Evolutionary conservation across 345 rosid genomes (phyloP), one percentile per base, ranked within the genome.

Genomic region (Citropsis articulata): DNA sequence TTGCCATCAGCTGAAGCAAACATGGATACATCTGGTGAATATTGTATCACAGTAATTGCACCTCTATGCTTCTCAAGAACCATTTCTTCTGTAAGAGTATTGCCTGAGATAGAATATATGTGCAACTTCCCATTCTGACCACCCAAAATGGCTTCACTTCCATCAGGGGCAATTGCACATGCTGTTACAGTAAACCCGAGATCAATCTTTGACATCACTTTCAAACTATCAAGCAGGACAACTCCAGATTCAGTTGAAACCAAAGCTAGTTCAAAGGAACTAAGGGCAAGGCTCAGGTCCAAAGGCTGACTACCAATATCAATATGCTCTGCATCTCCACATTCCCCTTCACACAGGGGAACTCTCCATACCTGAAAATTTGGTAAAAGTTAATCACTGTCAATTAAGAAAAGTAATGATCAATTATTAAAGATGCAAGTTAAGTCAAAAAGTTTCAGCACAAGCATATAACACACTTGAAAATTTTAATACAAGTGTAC

Each of bases 91-190:
- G 79, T 81, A 45, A 92, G 84, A 21, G 79, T 84, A 79, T 88
- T 88, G 65, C 83, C 91, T 22, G 83, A 76, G 77, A 89, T 66
- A 60, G 92, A 89, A 84, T 88, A 92, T 73, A 90, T 75, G 79
- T 86, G 97, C 85, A 90, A 77, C 84, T 90, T 90, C 19, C 94
- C 97, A 70, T 92, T 91, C 79, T 89, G 88, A 33, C 92, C 89
- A 19, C 97, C 97, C 31, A 89, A 83, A 40, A 92, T 86, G 61
- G 88, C 92, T 91, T 92, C 97, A 78, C 33, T 84, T 66, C 94
- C 94, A 69, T 90, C 94, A 59, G 88, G 89, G 76, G 93, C 63
- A 76, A 92, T 82, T 79, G 84, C 91, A 77, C 91, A 82, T 24
- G 97, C 93, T 50, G 91, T 85, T 73, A 84, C 94, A 21, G 82